Percentiles rank a stretch among this genome's conserved stretches.
These are phyloP conservation scores for Ogataea henricii DNA, from an alignment of 805 yeast genomes.

Conservation along the genomic window DNA sequence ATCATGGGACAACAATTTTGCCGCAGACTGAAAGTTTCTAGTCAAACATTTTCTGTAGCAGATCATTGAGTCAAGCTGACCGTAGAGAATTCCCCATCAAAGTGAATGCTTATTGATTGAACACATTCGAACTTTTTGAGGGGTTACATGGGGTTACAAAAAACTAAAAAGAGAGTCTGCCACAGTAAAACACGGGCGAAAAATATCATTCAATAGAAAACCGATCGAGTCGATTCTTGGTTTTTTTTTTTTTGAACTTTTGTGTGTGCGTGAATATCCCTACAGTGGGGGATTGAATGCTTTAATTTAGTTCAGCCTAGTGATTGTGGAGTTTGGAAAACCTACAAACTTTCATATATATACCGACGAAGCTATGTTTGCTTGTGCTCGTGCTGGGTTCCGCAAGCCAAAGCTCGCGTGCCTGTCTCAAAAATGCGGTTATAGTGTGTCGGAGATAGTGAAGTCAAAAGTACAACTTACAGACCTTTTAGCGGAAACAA, in stretches of 20 bases:
- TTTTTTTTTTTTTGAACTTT: constrained; percentile 4
- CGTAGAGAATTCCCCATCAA: no score
- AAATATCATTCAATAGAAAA: constrained; percentile 3
- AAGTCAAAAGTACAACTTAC: constrained; percentile 1
- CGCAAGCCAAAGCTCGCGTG: not conserved
- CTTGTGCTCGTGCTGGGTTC: not conserved
- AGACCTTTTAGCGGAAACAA: constrained; percentile 15
- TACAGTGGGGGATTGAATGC: no score
- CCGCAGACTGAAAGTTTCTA: not conserved
- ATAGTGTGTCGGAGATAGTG: constrained; percentile 1
- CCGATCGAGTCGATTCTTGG: constrained; percentile 1
- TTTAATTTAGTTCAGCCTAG: no score
- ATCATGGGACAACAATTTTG: constrained; percentile 36
- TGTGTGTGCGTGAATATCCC: no score
- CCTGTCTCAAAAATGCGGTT: not conserved
- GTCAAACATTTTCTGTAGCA: not conserved
- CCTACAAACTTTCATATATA: no score
- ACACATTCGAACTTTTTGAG: not conserved
- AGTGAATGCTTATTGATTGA: no score
- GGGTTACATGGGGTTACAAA: no score
- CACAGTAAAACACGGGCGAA: not conserved
- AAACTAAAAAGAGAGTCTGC: not conserved
- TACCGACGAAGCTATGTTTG: constrained; percentile 6
- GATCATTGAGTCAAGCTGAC: not conserved
- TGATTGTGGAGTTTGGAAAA: no score